Conservation (phyloP, 108 stramenopile species). For the Cyclotella sp. region DNA sequence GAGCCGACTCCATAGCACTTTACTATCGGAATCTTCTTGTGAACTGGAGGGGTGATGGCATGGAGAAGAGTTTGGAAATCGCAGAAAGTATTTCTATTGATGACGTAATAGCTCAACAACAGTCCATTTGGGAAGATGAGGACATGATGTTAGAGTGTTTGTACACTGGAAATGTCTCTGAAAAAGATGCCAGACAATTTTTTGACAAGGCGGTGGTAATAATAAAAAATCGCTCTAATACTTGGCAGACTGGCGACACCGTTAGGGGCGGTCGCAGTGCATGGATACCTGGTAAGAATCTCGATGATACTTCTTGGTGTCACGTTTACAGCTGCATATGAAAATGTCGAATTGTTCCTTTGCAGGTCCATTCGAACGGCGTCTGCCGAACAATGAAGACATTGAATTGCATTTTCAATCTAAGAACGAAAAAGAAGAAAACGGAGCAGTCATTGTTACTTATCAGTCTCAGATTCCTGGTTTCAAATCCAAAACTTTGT, state of each 20-base stretch:
- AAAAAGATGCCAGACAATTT: constrained; percentile 60
- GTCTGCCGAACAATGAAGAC: constrained; percentile 64
- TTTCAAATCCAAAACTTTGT: constrained; percentile 74
- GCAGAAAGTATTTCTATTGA: constrained; percentile 54
- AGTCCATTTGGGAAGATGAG: constrained; percentile 46
- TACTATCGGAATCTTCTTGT: constrained; percentile 77
- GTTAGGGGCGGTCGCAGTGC: neutral
- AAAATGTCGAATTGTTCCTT: neutral
- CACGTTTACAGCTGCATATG: neutral
- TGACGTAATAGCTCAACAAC: constrained; percentile 58
- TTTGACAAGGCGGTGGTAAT: constrained; percentile 49
- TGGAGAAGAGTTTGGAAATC: constrained; percentile 56
- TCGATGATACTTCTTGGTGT: neutral
- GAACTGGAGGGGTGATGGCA: constrained; percentile 52
- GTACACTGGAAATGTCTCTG: constrained; percentile 78
- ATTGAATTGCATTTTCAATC: constrained; percentile 79
- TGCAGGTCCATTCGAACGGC: constrained; percentile 60
- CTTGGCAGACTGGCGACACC: neutral
- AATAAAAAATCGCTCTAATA: constrained; percentile 17
- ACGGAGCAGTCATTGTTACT: constrained; percentile 67
- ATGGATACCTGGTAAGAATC: constrained; percentile 37
- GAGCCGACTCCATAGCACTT: constrained; percentile 73
- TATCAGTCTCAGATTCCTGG: constrained; percentile 75
- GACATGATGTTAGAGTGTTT: constrained; percentile 65
- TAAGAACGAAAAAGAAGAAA: constrained; percentile 74